phyloP scores from a whole-genome alignment of 768 basidiomycete genomes.

The Macrolepiota dolichaula region DNA sequence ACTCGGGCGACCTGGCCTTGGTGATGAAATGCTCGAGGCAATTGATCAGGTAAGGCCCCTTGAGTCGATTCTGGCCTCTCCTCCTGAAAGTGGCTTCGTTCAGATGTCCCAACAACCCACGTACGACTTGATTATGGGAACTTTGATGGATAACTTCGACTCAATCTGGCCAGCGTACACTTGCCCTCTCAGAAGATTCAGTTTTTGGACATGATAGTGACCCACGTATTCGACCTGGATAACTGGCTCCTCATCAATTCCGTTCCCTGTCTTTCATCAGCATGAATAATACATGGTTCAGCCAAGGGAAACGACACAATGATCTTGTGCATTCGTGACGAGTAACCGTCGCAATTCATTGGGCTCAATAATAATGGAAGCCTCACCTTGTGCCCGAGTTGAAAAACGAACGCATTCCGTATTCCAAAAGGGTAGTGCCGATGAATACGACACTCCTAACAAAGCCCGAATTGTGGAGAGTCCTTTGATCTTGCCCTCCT shows the following conservation, averaged over 20 bases:
- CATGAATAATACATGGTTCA: constrained; percentile 45
- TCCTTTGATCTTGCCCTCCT: constrained; percentile 66
- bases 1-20: constrained; percentile 69
- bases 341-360: constrained; percentile 66
- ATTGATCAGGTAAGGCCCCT: constrained; percentile 52
- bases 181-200: constrained; percentile 50
- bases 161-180: constrained; percentile 51
- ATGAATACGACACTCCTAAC: constrained; percentile 36
- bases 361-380: constrained; percentile 61
- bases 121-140: constrained; percentile 66
- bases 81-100: constrained; percentile 25
- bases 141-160: constrained; percentile 39
- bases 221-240: constrained; percentile 26
- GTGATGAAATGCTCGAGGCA: constrained; percentile 85
- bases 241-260: constrained; percentile 48
- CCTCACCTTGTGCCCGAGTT: constrained; percentile 65
- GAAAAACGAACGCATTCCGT: constrained; percentile 59
- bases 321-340: no score
- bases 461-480: constrained; percentile 54
- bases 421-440: constrained; percentile 28
- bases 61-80: constrained; percentile 61
- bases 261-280: constrained; percentile 67
- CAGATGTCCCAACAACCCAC: constrained; percentile 21
- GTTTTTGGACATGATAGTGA: constrained; percentile 55
- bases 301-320: constrained; percentile 75